Evolutionary conservation across 345 rosid species (phyloP).

Genomic region (Euphorbia lathyris): DNA sequence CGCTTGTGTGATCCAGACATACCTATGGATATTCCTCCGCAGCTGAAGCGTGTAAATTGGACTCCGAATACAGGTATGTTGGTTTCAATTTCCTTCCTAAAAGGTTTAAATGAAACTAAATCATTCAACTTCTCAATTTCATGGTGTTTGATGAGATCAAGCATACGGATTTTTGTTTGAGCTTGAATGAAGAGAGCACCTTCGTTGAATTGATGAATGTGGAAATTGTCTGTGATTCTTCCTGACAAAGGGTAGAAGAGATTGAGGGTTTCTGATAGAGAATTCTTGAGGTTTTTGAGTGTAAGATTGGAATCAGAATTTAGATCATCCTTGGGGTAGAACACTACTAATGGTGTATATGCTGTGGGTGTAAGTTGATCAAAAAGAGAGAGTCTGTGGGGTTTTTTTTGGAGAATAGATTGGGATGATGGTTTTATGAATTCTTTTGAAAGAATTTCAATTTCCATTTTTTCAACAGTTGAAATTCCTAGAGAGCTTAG

Average conservation of each 20-base stretch:
- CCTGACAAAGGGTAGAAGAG: constrained; percentile 26
- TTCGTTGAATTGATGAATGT: constrained; percentile 14
- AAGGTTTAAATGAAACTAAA: constrained; percentile 5
- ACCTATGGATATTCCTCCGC: constrained; percentile 18
- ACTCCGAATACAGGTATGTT: background rate
- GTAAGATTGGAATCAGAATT: background rate
- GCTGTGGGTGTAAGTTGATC: constrained; percentile 22
- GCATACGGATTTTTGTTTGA: background rate
- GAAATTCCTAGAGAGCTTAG: too few relatives aligned
- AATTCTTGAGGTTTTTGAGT: background rate
- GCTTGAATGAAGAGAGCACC: constrained; percentile 17
- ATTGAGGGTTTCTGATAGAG: constrained; percentile 19
- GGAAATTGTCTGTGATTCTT: constrained; percentile 9
- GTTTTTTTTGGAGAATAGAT: background rate
- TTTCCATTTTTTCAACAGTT: constrained; percentile 3
- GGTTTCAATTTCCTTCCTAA: background rate
- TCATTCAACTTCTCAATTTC: constrained; percentile 4
- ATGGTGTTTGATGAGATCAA: constrained; percentile 2
- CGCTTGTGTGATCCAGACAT: background rate
- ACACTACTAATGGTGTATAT: constrained; percentile 3
- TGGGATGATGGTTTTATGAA: constrained; percentile 19
- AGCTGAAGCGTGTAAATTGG: constrained; percentile 8
- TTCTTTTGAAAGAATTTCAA: constrained; percentile 19
- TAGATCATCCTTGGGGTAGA: constrained; percentile 4
- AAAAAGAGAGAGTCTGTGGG: constrained; percentile 13